Conservation (phyloP, 192 early-diverging fungal genomes). For the Coemansia sp. region DNA sequence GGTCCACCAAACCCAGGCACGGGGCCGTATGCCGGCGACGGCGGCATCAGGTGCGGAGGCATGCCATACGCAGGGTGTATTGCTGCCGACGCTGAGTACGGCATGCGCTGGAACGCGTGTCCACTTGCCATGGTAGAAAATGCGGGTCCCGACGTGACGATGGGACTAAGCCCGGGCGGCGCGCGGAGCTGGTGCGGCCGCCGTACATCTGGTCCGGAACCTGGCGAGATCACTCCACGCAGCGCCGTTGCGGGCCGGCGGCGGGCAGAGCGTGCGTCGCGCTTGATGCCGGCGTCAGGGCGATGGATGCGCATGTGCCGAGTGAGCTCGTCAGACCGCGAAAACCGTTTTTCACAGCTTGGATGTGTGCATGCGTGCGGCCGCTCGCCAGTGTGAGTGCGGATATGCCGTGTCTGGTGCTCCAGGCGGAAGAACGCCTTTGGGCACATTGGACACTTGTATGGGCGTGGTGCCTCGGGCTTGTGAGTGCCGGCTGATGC, state of each 20-base stretch:
- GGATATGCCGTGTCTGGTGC: slow-evolving; percentile 78
- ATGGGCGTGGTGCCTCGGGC: slow-evolving; percentile 61
- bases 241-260: slow-evolving; percentile 19
- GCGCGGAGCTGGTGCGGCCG: slow-evolving; percentile 37
- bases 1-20: neutral
- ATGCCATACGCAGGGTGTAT: neutral
- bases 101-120: slow-evolving; percentile 31
- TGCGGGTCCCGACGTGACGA: slow-evolving; percentile 31
- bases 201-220: slow-evolving; percentile 25
- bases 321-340: slow-evolving; percentile 75
- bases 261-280: slow-evolving; percentile 30
- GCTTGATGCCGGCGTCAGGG: slow-evolving; percentile 39
- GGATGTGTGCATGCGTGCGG: slow-evolving; percentile 75
- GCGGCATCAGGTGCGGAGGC: neutral
- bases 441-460: slow-evolving; percentile 72
- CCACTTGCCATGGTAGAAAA: slow-evolving; percentile 29
- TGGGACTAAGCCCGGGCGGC: slow-evolving; percentile 48
- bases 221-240: slow-evolving; percentile 14
- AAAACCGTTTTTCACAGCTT: slow-evolving; percentile 79
- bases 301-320: slow-evolving; percentile 63
- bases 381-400: slow-evolving; percentile 85
- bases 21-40: neutral
- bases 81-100: slow-evolving; percentile 37
- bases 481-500: slow-evolving; percentile 35
- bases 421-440: slow-evolving; percentile 75